Conservation (phyloP, 1,284 basidiomycete genomes). For the Xanthoconium separans region DNA sequence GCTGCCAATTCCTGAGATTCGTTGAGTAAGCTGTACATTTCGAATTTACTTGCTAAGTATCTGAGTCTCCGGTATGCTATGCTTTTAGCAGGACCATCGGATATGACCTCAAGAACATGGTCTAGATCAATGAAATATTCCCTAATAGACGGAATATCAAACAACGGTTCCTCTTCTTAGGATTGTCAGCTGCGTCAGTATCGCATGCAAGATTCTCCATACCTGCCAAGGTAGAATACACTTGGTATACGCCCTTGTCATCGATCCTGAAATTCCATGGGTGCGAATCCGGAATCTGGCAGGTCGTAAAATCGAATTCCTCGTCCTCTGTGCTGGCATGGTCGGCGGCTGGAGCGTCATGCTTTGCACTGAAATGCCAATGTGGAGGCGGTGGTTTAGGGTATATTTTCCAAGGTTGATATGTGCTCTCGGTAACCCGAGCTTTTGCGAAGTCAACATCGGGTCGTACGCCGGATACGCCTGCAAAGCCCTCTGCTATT, state of each 20-base stretch:
- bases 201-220: background rate
- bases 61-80: constrained; percentile 93
- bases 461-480: constrained; percentile 66
- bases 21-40: constrained; percentile 90
- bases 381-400: constrained; percentile 90
- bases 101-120: constrained; percentile 81
- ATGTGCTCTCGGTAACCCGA: constrained; percentile 32
- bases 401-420: constrained; percentile 81
- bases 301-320: constrained; percentile 68
- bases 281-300: constrained; percentile 67
- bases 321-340: constrained; percentile 38
- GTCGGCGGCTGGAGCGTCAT: constrained; percentile 50
- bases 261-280: constrained; percentile 73
- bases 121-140: constrained; percentile 99
- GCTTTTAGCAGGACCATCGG: constrained; percentile 93
- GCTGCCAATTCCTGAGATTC: constrained; percentile 94
- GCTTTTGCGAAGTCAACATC: constrained; percentile 47
- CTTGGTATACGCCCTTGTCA: constrained; percentile 84
- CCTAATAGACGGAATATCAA: constrained; percentile 81
- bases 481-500: constrained; percentile 55
- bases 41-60: constrained; percentile 95
- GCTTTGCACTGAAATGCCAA: constrained; percentile 79
- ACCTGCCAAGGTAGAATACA: constrained; percentile 57
- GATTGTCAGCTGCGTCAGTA: background rate
- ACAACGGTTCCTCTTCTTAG: constrained; percentile 54